Base-by-base conservation (phyloP, 345 rosid species). In the Eucalyptus erythrocorys region DNA sequence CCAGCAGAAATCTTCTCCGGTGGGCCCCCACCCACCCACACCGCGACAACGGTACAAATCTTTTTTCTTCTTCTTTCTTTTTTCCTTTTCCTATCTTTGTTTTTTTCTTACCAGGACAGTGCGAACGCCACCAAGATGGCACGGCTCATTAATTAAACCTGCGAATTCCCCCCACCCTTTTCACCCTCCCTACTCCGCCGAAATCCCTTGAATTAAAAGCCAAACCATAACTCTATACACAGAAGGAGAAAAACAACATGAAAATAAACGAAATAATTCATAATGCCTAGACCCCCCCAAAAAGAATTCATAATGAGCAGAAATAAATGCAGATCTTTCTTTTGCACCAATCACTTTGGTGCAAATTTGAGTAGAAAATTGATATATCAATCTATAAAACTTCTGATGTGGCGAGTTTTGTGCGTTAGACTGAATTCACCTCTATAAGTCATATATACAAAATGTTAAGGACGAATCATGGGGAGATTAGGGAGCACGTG, bases 381-480 rank as follows among this genome's bases (percentile, higher is more conserved):
- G 4, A 13, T 13, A 15, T n/a, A 64, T 30, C 37, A 15, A 13
- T 13, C 21, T 6, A 30, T 14, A 7, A n/a, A n/a, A 64, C 1
- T 13, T n/a, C 10, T 64, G 3, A n/a, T 7, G 19, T 13, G 19
- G 3, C 21, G 5, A n/a, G 37, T 0, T n/a, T 14, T 13, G 10
- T 5, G 3, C 2, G 2, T n/a, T n/a, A 14, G 5, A n/a, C 10
- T 19, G 5, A 34, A 34, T 16, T 34, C 4, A 4, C 13, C 9
- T 32, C 0, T 0, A 7, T 1, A 4, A 0, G 3, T 16, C 7
- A 68, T 8, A 17, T 32, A 32, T 19, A n/a, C n/a, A 21, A 51
- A 51, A 51, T 51, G 26, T 51, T 51, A 21, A 19, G 57, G n/a
- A 7, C 3, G 12, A 3, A 17, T 66, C 40, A 0, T 16, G 81